phyloP scores from a whole-genome alignment of 306 rosid genomes.

The Crotalaria pallida region DNA sequence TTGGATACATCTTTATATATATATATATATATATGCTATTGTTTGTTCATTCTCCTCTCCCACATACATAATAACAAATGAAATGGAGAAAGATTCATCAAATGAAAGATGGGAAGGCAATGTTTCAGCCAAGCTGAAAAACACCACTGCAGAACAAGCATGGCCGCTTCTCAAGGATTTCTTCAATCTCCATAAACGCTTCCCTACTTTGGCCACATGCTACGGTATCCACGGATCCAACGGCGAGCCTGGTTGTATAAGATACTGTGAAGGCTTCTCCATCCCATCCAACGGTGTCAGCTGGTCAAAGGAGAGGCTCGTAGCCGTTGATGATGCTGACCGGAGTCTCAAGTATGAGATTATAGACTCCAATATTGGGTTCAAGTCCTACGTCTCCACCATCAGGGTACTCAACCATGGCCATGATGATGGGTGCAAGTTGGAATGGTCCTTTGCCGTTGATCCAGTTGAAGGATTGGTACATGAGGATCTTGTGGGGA shows the following conservation, averaged over 20 bases:
- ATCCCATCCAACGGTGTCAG: constrained; percentile 35
- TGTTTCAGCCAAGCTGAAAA: constrained; percentile 21
- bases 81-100: constrained; percentile 8
- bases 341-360: constrained; percentile 41
- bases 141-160: constrained; percentile 23
- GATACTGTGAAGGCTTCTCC: constrained; percentile 50
- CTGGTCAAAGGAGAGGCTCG: constrained; percentile 61
- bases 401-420: constrained; percentile 13
- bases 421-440: constrained; percentile 22
- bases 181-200: constrained; percentile 56
- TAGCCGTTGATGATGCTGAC: constrained; percentile 36
- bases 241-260: constrained; percentile 51
- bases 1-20: too few species aligned
- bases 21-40: too few species aligned
- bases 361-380: constrained; percentile 51
- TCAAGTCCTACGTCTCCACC: constrained; percentile 35
- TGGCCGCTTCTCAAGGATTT: constrained; percentile 57
- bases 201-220: constrained; percentile 41
- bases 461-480: constrained; percentile 40
- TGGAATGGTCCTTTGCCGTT: constrained; percentile 49
- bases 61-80: neutral
- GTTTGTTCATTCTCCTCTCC: neutral
- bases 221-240: constrained; percentile 45
- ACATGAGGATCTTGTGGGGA: constrained; percentile 26
- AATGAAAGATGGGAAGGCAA: constrained; percentile 42